Base-by-base conservation (phyloP, 257 asterid genomes). In the Coffea eugenioides region DNA sequence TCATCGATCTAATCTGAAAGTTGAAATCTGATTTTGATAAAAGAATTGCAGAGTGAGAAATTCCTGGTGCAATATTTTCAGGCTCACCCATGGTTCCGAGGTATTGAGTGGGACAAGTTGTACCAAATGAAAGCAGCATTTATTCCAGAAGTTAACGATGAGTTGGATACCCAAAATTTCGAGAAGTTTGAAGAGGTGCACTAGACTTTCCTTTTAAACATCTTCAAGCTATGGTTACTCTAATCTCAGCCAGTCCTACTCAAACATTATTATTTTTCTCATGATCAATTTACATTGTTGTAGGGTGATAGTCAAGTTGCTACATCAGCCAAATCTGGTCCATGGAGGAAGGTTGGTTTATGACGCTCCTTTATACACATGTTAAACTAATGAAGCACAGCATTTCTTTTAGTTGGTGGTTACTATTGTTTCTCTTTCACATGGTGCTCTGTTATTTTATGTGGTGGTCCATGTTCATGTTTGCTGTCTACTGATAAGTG, bases 181-280 rank as follows among this genome's bases (percentile, higher is more conserved):
- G 99, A 95, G 87, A 95, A 95, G 89, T 95, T 95, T 79, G 99
- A 95, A 75, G 98, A 95, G 98, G 98, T 95, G 51, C 18, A 61
- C 16, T 13, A 51, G 34, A 54, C 59, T 1, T 77, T 31, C 54
- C 69, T 25, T 5, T 79, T 82, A 67, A 82, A 77, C 80, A 79
- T 69, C 69, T 46, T 46, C 66, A 11, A 73, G 48, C 45, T 67
- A 25, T 65, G 61, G 71, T 79, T 79, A 51, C 25, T 56, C 84
- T 23, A 79, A 23, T 77, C 76, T 77, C 57, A 43, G 36, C 59
- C 49, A 54, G 67, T 59, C 76, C 69, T n/a, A 78, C 57, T 64
- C 56, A 69, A 70, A 31, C 48, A 77, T 72, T 59, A 52, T n/a
- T 69, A 36, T 77, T 79, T 39, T 65, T 39, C 85, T 74, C 57